Evolutionary conservation across 768 basidiomycete species (phyloP), one percentile per base, ranked within the genome.

Genomic region (Suillus sp.): DNA sequence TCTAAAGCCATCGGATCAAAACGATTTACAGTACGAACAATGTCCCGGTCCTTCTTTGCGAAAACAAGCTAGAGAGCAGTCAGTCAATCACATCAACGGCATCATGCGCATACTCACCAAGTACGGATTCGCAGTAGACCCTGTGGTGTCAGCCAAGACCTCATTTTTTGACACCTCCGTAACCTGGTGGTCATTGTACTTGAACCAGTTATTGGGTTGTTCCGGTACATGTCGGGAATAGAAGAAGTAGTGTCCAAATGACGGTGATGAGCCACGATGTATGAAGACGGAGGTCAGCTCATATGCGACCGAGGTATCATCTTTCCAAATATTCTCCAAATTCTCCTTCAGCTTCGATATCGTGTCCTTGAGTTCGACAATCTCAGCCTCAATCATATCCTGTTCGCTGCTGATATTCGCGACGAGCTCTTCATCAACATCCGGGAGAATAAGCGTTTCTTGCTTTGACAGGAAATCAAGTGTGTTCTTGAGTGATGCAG

Each of bases 181-280:
- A 10, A 99, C 93, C 63, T 86, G 87, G 42, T 93, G 93, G 72
- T 98, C 96, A 72, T 98, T 98, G 78, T 96, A 95, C 78, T 96
- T 96, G 84, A 95, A 94, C 93, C 95, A 98, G 50, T 84, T 82
- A 62, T 97, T 90, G 13, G 89, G 88, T 27, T 86, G 77, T 55
- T 86, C 84, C 1, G 95, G 96, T 16, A 97, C 80, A 73, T 94
- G 84, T 45, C 95, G 84, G 61, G 95, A 93, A 74, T 96, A 97
- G 76, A 98, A 93, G 81, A 95, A 99, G 76, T 97, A 97, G 73
- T 97, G 96, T 3, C 95, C 95, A 78, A 87, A 95, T 8, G 90
- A 91, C 2, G 93, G 88, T 20, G 88, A 91, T 60, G 89, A 84
- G 55, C 95, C 96, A 34, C 96, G 89, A 75, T 99, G 96, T 64